Percentiles rank a stretch among this genome's conserved stretches.
These are phyloP conservation scores for Amanita brunnescens DNA, from an alignment of 768 basidiomycete species.

Conservation along the genomic window DNA sequence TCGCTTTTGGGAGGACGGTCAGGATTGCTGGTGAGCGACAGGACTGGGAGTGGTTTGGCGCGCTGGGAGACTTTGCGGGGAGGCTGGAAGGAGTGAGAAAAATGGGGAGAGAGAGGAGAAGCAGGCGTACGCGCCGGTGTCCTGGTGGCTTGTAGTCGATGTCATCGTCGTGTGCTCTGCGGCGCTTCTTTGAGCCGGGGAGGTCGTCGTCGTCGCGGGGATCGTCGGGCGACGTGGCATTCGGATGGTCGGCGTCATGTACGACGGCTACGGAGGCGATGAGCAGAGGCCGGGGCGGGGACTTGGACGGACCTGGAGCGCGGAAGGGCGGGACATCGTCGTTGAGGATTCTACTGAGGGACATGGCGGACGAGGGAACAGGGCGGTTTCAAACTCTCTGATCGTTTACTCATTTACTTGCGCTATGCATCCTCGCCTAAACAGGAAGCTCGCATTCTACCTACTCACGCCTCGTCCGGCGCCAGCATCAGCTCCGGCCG, in stretches of 20 bases:
- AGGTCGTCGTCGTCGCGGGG: slow-evolving; percentile 4
- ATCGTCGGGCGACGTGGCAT: neutral
- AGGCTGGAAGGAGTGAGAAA: slow-evolving; percentile 16
- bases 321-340: slow-evolving; percentile 44
- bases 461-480: slow-evolving; percentile 35
- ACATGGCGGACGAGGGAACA: slow-evolving; percentile 38
- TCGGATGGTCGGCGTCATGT: neutral
- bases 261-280: neutral
- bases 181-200: slow-evolving; percentile 31
- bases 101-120: slow-evolving; percentile 2
- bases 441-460: slow-evolving; percentile 13
- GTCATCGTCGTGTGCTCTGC: slow-evolving; percentile 40
- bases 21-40: slow-evolving; percentile 10
- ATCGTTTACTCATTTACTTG: slow-evolving; percentile 24
- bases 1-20: slow-evolving; percentile 20
- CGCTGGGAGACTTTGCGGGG: slow-evolving; percentile 36
- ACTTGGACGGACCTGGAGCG: slow-evolving; percentile 16
- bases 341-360: slow-evolving; percentile 73
- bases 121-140: slow-evolving; percentile 46
- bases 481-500: slow-evolving; percentile 86
- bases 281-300: slow-evolving; percentile 11
- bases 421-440: slow-evolving; percentile 20
- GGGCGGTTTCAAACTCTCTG: slow-evolving; percentile 22
- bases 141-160: slow-evolving; percentile 41
- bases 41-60: slow-evolving; percentile 19